Percentiles rank a stretch among this genome's conserved stretches.
Conservation (phyloP, 1,284 basidiomycete species). For the Mycena sp. region DNA sequence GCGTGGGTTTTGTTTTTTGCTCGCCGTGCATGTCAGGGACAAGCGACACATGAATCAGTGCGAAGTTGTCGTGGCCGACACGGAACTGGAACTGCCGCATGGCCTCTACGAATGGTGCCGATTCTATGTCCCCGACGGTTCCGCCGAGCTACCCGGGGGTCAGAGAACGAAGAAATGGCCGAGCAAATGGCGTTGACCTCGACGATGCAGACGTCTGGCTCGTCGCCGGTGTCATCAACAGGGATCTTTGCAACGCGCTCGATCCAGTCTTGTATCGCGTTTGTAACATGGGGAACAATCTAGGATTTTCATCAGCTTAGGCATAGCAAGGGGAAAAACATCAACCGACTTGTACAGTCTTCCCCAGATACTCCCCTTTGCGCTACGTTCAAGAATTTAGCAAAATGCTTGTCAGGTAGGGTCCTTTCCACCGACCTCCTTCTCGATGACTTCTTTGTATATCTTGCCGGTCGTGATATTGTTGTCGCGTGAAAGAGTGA, state of each 20-base stretch:
- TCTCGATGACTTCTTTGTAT: constrained; percentile 96
- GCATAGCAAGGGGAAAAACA: background rate
- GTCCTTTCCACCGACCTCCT: constrained; percentile 88
- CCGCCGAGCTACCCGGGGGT: constrained; percentile 80
- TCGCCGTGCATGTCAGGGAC: constrained; percentile 98
- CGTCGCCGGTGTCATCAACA: constrained; percentile 93
- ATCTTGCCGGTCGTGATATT: constrained; percentile 99
- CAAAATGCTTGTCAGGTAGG: constrained; percentile 20
- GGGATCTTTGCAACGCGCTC: constrained; percentile 94
- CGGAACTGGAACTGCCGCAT: constrained; percentile 99
- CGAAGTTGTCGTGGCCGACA: constrained; percentile 97
- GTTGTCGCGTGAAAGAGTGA: constrained; percentile 94
- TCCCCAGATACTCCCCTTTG: constrained; percentile 96
- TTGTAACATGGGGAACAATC: constrained; percentile 98
- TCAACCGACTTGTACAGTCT: constrained; percentile 86
- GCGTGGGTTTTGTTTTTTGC: constrained; percentile 99
- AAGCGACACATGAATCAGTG: constrained; percentile 97
- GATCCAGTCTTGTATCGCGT: constrained; percentile 99
- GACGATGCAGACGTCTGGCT: constrained; percentile 97
- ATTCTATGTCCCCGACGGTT: constrained; percentile 96
- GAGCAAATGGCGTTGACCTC: constrained; percentile 66
- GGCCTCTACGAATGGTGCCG: constrained; percentile 97
- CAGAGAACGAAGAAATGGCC: background rate
- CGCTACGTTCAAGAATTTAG: constrained; percentile 58
- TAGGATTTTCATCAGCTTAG: constrained; percentile 44